phyloP scores from a whole-genome alignment of 2,329 filamentous ascomycete species.

The Arthrobotrys sphaeroides region DNA sequence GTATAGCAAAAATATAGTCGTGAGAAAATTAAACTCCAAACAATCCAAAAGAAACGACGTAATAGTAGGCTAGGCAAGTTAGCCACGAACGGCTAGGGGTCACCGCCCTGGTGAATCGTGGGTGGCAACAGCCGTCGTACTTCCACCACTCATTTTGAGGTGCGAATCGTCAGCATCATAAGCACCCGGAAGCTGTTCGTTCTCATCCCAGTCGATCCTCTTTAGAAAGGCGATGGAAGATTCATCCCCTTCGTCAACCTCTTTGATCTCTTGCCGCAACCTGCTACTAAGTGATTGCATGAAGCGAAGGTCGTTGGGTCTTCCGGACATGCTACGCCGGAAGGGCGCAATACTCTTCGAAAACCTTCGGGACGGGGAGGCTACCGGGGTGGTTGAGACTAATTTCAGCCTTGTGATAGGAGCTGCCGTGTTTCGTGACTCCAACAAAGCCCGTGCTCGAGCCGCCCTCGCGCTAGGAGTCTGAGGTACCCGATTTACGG shows the following conservation, averaged over 20 bases:
- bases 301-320: constrained; percentile 31
- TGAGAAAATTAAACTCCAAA: too few relatives aligned
- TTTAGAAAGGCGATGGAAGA: constrained; percentile 31
- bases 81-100: not conserved
- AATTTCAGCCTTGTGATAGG: constrained; percentile 28
- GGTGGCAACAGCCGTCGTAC: constrained; percentile 41
- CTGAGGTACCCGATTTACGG: constrained; percentile 32
- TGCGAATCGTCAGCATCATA: constrained; percentile 39
- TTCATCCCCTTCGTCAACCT: constrained; percentile 29
- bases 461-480: constrained; percentile 46
- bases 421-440: constrained; percentile 28
- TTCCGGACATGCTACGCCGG: constrained; percentile 17
- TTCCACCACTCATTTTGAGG: constrained; percentile 41
- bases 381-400: constrained; percentile 32
- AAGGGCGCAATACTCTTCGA: constrained; percentile 34
- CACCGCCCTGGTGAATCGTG: constrained; percentile 35
- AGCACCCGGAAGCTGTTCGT: constrained; percentile 36
- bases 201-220: constrained; percentile 43
- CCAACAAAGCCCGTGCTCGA: constrained; percentile 36
- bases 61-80: not conserved
- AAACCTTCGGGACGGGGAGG: constrained; percentile 38
- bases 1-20: not conserved
- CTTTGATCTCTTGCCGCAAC: constrained; percentile 41
- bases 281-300: constrained; percentile 49
- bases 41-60: too few relatives aligned